Evolutionary conservation across 2,329 filamentous ascomycete genomes (phyloP), one percentile per base, ranked within the genome.

Genomic region (Fusarium pseudonygamai): DNA sequence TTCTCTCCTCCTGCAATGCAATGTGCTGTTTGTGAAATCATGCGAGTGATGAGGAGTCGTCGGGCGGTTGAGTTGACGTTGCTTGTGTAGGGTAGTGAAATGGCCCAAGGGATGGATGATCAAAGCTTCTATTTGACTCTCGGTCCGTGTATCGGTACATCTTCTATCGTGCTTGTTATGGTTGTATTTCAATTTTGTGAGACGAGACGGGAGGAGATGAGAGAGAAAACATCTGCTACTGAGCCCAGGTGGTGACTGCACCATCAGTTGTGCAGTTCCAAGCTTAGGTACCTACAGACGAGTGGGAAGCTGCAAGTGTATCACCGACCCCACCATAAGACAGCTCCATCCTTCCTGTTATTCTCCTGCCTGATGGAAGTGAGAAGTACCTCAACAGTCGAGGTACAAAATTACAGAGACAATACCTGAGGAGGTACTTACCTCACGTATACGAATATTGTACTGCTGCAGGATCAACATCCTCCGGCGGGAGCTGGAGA

Each of bases 81-180:
- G 30, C 5, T 34, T 26, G 24, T 72, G 40, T 58, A 71, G 67
- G 63, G 69, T 71, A 68, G 43, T 32, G 20, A n/a, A 34, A 16
- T 16, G 34, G 37, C 22, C 11, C 16, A 13, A 28, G 16, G 58
- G 40, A 22, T 32, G 28, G 40, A 22, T 34, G 28, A 37, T 58
- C n/a, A 26, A 36, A 49, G 40, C 40, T 58, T 28, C 55, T 32
- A 36, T 42, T 40, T 30, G 30, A 58, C 22, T 28, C 30, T 28
- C 20, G 40, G 40, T n/a, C 20, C 24, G 24, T 6, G 20, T 28
- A 49, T 28, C 34, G 14, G 39, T 26, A 24, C 30, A 28, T 39
- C 22, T 28, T 9, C 34, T 15, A 22, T 36, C 18, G 7, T 58
- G 10, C 15, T 26, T 47, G 22, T 47, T 28, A 26, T 28, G 26